Evolutionary conservation across 208 protist genomes (phyloP).

Genomic region (Leishmania martiniquensis): DNA sequence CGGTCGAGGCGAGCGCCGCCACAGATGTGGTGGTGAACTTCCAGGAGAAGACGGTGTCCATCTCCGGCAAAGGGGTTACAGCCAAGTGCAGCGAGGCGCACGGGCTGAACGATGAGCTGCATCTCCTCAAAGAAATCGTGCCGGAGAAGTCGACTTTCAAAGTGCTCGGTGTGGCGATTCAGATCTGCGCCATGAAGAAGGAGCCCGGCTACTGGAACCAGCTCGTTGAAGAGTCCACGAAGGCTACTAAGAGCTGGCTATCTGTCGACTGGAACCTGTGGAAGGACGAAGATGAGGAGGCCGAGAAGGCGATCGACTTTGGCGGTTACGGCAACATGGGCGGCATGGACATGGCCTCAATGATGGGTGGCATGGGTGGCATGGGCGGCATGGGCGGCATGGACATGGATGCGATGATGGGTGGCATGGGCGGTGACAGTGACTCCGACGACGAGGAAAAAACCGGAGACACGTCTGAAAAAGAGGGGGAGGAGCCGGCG

Average conservation of each 20-base stretch:
- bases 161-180: slow-evolving; percentile 81
- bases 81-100: slow-evolving; percentile 63
- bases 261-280: slow-evolving; percentile 92
- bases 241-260: slow-evolving; percentile 83
- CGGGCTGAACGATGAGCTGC: slow-evolving; percentile 68
- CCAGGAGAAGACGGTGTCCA: slow-evolving; percentile 71
- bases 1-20: slow-evolving; percentile 73
- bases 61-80: slow-evolving; percentile 77
- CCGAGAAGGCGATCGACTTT: slow-evolving; percentile 71
- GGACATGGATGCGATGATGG: slow-evolving; percentile 64
- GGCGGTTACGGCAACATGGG: slow-evolving; percentile 86
- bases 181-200: slow-evolving; percentile 91
- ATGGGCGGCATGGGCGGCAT: slow-evolving; percentile 78
- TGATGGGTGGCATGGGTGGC: slow-evolving; percentile 63
- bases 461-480: slow-evolving; percentile 30
- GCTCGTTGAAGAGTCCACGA: slow-evolving; percentile 71
- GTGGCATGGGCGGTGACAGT: slow-evolving; percentile 51
- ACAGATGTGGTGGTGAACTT: slow-evolving; percentile 82
- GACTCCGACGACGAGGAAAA: slow-evolving; percentile 63
- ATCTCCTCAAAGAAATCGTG: slow-evolving; percentile 83
- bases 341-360: slow-evolving; percentile 58
- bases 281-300: slow-evolving; percentile 92
- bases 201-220: slow-evolving; percentile 89
- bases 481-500: slow-evolving; percentile 33
- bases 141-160: slow-evolving; percentile 84